Conservation (phyloP, 2,329 filamentous ascomycete species). For the Sporothrix phasma region DNA sequence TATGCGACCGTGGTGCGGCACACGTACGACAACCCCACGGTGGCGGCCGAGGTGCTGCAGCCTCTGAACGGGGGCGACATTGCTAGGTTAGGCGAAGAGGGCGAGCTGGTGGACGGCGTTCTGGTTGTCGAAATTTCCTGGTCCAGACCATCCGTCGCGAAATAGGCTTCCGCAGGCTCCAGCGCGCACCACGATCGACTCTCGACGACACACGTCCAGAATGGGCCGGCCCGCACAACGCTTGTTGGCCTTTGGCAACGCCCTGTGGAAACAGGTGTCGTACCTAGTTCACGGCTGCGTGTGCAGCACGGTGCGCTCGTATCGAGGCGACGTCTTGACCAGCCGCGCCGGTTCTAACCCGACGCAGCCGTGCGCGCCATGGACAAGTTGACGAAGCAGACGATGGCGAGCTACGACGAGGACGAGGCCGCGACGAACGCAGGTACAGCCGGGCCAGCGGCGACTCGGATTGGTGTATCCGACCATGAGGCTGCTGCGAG, state of each 20-base stretch:
- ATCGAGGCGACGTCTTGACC: constrained; percentile 26
- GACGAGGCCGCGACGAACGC: constrained; percentile 21
- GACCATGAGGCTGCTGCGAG: constrained; percentile 29
- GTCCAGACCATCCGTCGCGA: constrained; percentile 33
- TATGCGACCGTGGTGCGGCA: constrained; percentile 25
- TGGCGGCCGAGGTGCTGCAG: constrained; percentile 10
- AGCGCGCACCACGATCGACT: constrained; percentile 27
- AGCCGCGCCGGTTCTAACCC: constrained; percentile 26
- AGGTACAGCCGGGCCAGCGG: constrained; percentile 24
- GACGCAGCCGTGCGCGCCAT: constrained; percentile 27
- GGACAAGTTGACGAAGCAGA: constrained; percentile 24
- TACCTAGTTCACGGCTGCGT: constrained; percentile 27
- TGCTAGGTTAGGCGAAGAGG: constrained; percentile 25
- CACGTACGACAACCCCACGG: constrained; percentile 31
- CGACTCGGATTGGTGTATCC: constrained; percentile 29
- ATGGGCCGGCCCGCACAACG: background rate
- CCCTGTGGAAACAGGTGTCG: constrained; percentile 25
- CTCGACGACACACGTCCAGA: constrained; percentile 24
- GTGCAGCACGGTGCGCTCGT: constrained; percentile 25
- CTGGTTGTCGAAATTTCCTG: constrained; percentile 31
- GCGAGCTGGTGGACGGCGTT: constrained; percentile 26
- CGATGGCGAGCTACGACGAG: constrained; percentile 27
- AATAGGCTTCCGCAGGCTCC: constrained; percentile 34
- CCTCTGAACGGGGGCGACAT: constrained; percentile 29
- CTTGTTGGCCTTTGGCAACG: constrained; percentile 20